Conservation (phyloP, 73 alveolate genomes). For the Halteria grandinella region DNA sequence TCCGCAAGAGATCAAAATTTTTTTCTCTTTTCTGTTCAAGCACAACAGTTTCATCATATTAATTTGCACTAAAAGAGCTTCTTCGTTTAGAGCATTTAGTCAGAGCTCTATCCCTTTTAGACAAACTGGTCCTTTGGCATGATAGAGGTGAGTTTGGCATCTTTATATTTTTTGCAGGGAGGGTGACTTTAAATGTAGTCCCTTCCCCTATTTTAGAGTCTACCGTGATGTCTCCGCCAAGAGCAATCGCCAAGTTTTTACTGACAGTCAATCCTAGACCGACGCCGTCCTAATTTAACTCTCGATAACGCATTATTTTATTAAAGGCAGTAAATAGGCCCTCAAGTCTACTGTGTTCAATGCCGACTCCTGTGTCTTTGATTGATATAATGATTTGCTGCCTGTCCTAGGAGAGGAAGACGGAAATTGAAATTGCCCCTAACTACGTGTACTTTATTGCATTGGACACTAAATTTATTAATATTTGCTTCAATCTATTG, state of each 20-base stretch:
- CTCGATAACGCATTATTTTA: background rate
- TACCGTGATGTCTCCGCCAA: slow-evolving; percentile 5
- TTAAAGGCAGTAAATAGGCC: background rate
- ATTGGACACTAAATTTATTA: slow-evolving; percentile 48
- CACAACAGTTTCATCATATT: no score
- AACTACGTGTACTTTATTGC: slow-evolving; percentile 45
- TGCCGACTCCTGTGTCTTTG: slow-evolving; percentile 32
- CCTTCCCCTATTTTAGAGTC: background rate
- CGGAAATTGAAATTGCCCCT: slow-evolving; percentile 13
- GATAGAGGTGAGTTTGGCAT: no score
- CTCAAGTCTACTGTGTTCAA: background rate
- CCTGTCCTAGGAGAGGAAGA: no score
- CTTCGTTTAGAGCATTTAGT: no score
- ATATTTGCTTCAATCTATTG: slow-evolving; percentile 44
- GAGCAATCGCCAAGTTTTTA: background rate
- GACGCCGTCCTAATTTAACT: background rate
- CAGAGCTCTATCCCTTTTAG: no score
- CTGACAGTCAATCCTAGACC: slow-evolving; percentile 25
- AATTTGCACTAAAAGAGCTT: no score
- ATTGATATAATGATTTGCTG: background rate
- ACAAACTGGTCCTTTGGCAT: no score
- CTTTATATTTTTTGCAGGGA: no score
- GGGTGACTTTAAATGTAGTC: no score
- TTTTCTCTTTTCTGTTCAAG: no score
- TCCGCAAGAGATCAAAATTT: no score